A percentile compares a stretch with the other conserved stretches of the same genome.
Conservation (phyloP, 2,329 filamentous ascomycete species). For the Atkinsonella texensis region DNA sequence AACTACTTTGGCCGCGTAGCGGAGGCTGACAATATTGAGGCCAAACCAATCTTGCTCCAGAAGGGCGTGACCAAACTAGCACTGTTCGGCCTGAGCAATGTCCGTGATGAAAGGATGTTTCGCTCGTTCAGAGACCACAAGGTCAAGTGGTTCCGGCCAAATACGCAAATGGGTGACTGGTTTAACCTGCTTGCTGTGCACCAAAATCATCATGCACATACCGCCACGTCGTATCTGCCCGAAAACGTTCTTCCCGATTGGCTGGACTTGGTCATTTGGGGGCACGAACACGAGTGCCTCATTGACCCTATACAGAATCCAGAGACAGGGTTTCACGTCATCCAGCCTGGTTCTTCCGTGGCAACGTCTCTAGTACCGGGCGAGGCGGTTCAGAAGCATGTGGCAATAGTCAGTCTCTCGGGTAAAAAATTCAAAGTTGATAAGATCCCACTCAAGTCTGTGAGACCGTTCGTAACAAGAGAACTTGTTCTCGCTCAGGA, state of each 20-base stretch:
- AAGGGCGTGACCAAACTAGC: constrained; percentile 90
- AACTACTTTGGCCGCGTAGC: constrained; percentile 94
- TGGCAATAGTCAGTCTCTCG: constrained; percentile 73
- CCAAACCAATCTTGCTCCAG: constrained; percentile 85
- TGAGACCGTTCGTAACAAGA: constrained; percentile 79
- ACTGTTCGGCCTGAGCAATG: constrained; percentile 88
- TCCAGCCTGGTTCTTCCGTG: constrained; percentile 94
- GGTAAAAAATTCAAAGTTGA: constrained; percentile 72
- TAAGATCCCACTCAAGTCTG: constrained; percentile 72
- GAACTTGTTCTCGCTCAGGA: constrained; percentile 72
- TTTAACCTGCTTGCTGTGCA: constrained; percentile 94
- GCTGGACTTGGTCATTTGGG: constrained; percentile 87
- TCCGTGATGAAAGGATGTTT: constrained; percentile 88
- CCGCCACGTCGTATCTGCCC: constrained; percentile 83
- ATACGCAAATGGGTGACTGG: constrained; percentile 72
- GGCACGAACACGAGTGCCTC: constrained; percentile 91
- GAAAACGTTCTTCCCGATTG: constrained; percentile 89
- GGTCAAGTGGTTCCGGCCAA: constrained; percentile 85
- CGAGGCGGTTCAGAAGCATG: constrained; percentile 83
- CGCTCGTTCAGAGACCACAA: constrained; percentile 86
- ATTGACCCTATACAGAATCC: constrained; percentile 76
- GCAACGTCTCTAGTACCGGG: constrained; percentile 85
- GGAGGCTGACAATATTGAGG: constrained; percentile 83
- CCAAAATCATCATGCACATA: constrained; percentile 90
- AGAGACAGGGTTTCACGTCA: constrained; percentile 86